phyloP scores from a whole-genome alignment of 139 green algal genomes.

The Chlorokybus atmophyticus region DNA sequence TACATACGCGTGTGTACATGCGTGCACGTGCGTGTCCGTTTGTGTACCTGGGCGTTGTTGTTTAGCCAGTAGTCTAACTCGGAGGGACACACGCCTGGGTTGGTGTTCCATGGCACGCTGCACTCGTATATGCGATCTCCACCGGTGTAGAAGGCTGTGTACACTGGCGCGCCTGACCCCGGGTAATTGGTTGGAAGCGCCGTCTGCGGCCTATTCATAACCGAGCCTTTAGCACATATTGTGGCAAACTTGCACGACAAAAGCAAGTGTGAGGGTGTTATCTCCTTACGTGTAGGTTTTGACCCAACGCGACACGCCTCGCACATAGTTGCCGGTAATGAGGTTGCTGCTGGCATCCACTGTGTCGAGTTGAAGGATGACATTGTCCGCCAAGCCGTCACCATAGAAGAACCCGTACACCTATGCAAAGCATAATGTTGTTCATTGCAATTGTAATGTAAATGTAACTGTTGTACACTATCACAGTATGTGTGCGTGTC shows the following conservation, averaged over 20 bases:
- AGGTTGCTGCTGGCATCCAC: slow-evolving; percentile 1
- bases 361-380: neutral
- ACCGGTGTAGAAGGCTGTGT: slow-evolving; percentile 21
- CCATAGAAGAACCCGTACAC: slow-evolving; percentile 20
- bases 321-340: slow-evolving; percentile 14
- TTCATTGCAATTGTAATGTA: too few species aligned
- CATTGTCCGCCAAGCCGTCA: slow-evolving; percentile 6
- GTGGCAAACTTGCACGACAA: slow-evolving; percentile 10
- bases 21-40: too few species aligned
- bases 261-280: too few species aligned
- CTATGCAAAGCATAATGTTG: too few species aligned
- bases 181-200: neutral
- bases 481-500: too few species aligned
- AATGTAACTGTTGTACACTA: too few species aligned
- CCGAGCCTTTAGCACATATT: too few species aligned
- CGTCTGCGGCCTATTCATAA: too few species aligned
- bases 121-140: slow-evolving; percentile 21
- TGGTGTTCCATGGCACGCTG: neutral
- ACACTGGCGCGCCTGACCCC: neutral
- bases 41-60: slow-evolving; percentile 29
- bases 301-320: too few species aligned
- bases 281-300: too few species aligned
- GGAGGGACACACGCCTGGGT: neutral
- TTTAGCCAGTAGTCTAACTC: slow-evolving; percentile 14
- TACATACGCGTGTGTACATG: too few species aligned